These are phyloP conservation scores for Jaapia argillacea DNA, from an alignment of 768 basidiomycete genomes.

Conservation along the genomic window DNA sequence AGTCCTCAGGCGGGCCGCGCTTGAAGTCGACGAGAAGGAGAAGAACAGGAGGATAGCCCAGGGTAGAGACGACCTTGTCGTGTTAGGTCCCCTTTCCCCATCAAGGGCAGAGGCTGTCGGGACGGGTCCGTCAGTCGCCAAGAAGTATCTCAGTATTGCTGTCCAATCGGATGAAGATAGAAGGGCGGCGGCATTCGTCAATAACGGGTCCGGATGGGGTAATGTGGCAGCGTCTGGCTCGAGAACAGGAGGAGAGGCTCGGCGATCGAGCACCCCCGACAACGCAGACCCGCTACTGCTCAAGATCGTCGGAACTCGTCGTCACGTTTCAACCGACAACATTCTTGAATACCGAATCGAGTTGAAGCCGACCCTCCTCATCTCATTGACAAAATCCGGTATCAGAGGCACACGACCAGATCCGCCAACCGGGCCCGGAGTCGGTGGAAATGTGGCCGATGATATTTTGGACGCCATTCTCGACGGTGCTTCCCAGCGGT, in stretches of 20 bases:
- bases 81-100: slow-evolving; percentile 16
- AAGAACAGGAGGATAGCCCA: slow-evolving; percentile 10
- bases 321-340: slow-evolving; percentile 30
- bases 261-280: not conserved
- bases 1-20: slow-evolving; percentile 14
- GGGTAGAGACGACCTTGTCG: slow-evolving; percentile 7
- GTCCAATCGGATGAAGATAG: slow-evolving; percentile 5
- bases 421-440: not conserved
- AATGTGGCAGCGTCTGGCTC: not conserved
- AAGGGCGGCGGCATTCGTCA: slow-evolving; percentile 13
- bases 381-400: slow-evolving; percentile 18
- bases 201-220: slow-evolving; percentile 1
- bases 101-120: slow-evolving; percentile 10
- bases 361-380: slow-evolving; percentile 23
- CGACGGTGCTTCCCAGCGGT: slow-evolving; percentile 5
- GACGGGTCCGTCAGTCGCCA: slow-evolving; percentile 13
- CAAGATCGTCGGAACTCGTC: slow-evolving; percentile 24
- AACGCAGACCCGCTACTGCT: slow-evolving; percentile 11
- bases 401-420: slow-evolving; percentile 19
- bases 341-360: slow-evolving; percentile 33
- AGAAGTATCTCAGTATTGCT: slow-evolving; percentile 8
- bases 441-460: not conserved
- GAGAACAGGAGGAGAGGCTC: too few relatives aligned
- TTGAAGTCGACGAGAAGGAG: slow-evolving; percentile 23
- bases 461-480: not conserved